Evolutionary conservation across 176 grass and related monocot genomes (phyloP).

Genomic region (Triticum monococcum): DNA sequence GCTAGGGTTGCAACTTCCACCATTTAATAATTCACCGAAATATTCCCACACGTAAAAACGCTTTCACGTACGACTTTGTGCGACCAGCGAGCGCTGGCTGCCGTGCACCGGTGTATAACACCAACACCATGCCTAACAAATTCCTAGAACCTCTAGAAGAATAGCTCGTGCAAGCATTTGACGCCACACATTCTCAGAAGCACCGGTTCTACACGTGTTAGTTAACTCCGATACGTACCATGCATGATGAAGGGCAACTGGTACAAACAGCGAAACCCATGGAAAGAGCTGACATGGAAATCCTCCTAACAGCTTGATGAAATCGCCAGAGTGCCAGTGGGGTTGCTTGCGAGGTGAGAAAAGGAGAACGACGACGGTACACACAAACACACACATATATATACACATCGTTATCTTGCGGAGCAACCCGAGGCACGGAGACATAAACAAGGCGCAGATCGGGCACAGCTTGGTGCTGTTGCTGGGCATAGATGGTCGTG

Average conservation of each 20-base stretch:
- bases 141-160: too few relatives aligned
- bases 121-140: background rate
- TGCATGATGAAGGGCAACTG: too few relatives aligned
- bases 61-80: background rate
- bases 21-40: background rate
- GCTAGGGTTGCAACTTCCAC: background rate
- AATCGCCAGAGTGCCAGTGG: background rate
- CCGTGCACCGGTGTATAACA: background rate
- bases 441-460: slow-evolving; percentile 2
- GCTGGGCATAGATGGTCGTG: slow-evolving; percentile 32
- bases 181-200: background rate
- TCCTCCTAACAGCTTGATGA: too few relatives aligned
- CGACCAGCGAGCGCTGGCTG: background rate
- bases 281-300: too few relatives aligned
- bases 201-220: too few relatives aligned
- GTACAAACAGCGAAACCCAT: too few relatives aligned
- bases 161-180: background rate
- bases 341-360: slow-evolving; percentile 44
- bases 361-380: background rate
- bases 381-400: background rate
- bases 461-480: background rate
- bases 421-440: background rate
- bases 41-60: background rate
- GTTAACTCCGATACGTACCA: too few relatives aligned
- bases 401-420: background rate